Percentiles rank a stretch among this genome's conserved stretches.
Conservation (phyloP, 345 rosid species). For the Brassica napus region DNA sequence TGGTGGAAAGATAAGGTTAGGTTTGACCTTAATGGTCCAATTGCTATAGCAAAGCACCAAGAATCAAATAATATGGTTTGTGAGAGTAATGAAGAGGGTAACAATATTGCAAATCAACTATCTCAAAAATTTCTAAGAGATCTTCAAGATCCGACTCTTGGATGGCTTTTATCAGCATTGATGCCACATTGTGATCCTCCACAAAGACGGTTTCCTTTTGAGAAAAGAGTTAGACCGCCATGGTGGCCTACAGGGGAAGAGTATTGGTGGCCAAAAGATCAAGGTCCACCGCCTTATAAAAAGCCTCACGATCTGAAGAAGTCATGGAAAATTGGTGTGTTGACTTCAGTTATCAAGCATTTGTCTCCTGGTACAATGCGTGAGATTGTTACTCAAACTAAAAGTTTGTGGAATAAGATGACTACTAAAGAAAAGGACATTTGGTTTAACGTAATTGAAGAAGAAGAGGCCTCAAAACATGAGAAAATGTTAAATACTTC, state of each 20-base stretch:
- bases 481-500: not conserved
- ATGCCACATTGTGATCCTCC: conserved; percentile 14
- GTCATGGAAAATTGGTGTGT: not conserved
- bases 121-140: conserved; percentile 11
- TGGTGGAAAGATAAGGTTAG: conserved; percentile 7
- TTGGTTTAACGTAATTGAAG: not conserved
- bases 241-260: conserved; percentile 10
- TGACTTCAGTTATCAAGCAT: conserved; percentile 2
- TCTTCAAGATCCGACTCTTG: conserved; percentile 1
- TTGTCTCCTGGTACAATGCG: not conserved
- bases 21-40: conserved; percentile 1
- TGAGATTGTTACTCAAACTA: not conserved
- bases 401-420: not conserved
- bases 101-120: not conserved
- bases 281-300: not conserved
- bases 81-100: not conserved
- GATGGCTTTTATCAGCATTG: conserved; percentile 2
- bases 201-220: not conserved
- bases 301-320: conserved; percentile 14
- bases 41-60: not conserved
- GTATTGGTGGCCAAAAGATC: conserved; percentile 4
- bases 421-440: not conserved
- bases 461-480: not conserved
- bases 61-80: not conserved
- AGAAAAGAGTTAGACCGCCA: not conserved